Percentiles rank a stretch among this genome's conserved stretches.
phyloP scores from a whole-genome alignment of 305 asterid genomes.

The Solanum hybrid region DNA sequence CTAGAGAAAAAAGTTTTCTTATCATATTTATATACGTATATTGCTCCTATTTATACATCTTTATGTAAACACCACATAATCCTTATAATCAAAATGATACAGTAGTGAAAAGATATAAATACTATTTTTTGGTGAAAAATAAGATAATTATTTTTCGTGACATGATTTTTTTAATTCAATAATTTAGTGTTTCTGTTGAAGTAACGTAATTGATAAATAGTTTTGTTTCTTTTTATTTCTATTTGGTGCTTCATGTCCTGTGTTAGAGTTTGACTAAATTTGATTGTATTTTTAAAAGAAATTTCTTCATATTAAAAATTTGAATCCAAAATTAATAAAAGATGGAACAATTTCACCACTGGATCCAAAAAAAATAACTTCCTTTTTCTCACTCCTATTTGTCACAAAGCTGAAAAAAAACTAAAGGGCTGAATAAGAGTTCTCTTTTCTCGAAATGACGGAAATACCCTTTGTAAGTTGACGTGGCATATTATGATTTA shows the following conservation, averaged over 20 bases:
- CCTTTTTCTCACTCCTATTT: background rate
- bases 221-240: background rate
- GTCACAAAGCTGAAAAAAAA: background rate
- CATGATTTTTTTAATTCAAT: background rate
- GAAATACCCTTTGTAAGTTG: background rate
- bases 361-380: too few relatives aligned
- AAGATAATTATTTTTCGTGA: background rate
- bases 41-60: background rate
- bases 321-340: background rate
- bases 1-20: background rate
- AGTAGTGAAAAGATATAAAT: background rate
- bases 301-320: too few relatives aligned
- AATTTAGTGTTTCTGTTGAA: background rate
- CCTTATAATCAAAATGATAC: too few relatives aligned
- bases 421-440: background rate
- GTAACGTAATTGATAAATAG: background rate
- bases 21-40: background rate
- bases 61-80: background rate
- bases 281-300: too few relatives aligned
- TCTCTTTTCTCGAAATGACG: too few relatives aligned
- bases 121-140: background rate
- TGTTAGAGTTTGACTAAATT: background rate
- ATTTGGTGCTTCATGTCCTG: background rate
- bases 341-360: fast-evolving
- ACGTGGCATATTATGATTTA: background rate